Base-by-base conservation (phyloP, 345 rosid genomes). In the Microthlaspi erraticum region DNA sequence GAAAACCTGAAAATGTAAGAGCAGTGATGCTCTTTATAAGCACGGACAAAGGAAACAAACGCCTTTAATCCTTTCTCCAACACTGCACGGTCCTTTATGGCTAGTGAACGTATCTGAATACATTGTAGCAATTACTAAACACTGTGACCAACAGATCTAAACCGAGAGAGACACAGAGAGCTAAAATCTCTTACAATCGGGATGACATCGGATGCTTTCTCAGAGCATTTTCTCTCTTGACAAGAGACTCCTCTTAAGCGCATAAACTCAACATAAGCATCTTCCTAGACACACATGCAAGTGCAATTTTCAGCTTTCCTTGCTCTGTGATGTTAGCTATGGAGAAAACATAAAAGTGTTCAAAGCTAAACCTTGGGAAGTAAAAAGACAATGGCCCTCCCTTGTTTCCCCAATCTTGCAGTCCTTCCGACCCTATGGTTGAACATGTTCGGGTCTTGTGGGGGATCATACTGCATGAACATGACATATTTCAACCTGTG, bases 11-110 rank as follows among this genome's bases (percentile, higher is more conserved):
- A 93, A 72, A 89, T 91, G 80, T 79, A 86, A 18, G 84, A 81
- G 78, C 96, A 89, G 42, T 87, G 89, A 83, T 93, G 97, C 77
- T 91, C 96, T 69, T 93, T 93, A 69, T 93, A 93, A 46, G 93
- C 96, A 72, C 91, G 93, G 56, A 93, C 78, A 77, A 64, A 85
- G 16, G 97, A 94, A 74, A 94, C 97, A 85, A 91, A 94, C 29
- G 97, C 99, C 75, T 84, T 88, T 5, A 83, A 76, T 75, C 96
- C 96, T 74, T 91, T 94, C 81, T 89, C 96, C 93, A 94, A 85
- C 71, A 94, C 91, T 79, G 85, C 90, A 7, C 96, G 83, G 60
- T 91, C 96, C 75, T 81, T 84, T 76, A 32, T 83, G 31, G 97
- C 96, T 52, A 85, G 84, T 66, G 87, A 66, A 10, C 91, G 83